phyloP scores from a whole-genome alignment of 1,139 yeast genomes.

The Suhomyces atakaporum region DNA sequence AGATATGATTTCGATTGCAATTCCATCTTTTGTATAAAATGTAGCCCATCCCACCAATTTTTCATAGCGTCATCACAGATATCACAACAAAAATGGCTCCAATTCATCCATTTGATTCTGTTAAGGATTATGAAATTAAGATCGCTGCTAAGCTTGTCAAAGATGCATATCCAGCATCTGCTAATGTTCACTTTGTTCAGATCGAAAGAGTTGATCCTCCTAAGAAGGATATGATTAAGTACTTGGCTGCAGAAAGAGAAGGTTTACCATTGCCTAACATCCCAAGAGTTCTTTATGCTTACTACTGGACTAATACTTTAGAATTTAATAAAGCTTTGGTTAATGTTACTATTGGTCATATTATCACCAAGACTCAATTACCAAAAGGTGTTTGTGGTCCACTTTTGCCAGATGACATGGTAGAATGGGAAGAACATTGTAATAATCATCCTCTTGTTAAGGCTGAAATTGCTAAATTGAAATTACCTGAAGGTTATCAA shows the following conservation, averaged over 20 bases:
- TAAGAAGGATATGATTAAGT: constrained; percentile 69
- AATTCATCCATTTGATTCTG: constrained; percentile 65
- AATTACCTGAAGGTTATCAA: constrained; percentile 54
- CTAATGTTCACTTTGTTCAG: constrained; percentile 66
- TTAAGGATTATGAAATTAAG: constrained; percentile 64
- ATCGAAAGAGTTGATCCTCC: constrained; percentile 82
- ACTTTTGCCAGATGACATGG: constrained; percentile 68
- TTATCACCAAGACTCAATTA: constrained; percentile 57
- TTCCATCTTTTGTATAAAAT: constrained; percentile 1
- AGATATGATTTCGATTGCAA: background rate
- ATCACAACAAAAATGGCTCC: constrained; percentile 16
- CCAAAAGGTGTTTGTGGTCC: constrained; percentile 76
- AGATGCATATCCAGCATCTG: constrained; percentile 52
- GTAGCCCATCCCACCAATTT: background rate
- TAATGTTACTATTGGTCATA: constrained; percentile 63
- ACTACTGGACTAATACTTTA: constrained; percentile 61
- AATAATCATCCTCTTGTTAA: constrained; percentile 56
- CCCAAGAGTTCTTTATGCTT: constrained; percentile 66
- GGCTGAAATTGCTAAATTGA: constrained; percentile 66
- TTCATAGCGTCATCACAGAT: background rate
- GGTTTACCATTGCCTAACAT: constrained; percentile 59
- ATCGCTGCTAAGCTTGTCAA: constrained; percentile 64
- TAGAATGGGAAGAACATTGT: constrained; percentile 53
- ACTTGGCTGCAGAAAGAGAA: constrained; percentile 66
- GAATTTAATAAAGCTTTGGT: constrained; percentile 74